These are phyloP conservation scores for Nakazawaea anatomiae DNA, from an alignment of 805 yeast species.

Conservation along the genomic window DNA sequence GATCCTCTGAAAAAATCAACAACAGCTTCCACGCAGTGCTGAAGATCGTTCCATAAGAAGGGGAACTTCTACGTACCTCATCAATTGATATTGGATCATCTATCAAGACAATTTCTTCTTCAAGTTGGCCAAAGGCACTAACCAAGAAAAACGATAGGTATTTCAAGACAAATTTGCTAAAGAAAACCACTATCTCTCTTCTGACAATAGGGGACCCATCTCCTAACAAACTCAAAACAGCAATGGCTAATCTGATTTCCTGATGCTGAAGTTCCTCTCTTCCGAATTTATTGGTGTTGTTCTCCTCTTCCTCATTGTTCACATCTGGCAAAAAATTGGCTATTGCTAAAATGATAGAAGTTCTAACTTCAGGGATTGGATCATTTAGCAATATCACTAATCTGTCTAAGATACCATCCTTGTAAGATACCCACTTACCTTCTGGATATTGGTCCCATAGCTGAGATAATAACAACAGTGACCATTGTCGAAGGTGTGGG, in stretches of 20 bases:
- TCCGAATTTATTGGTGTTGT: constrained; percentile 17
- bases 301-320: constrained; percentile 27
- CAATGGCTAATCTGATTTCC: constrained; percentile 65
- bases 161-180: constrained; percentile 66
- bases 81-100: constrained; percentile 58
- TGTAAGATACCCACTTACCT: constrained; percentile 64
- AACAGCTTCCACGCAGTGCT: constrained; percentile 85
- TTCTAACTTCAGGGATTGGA: constrained; percentile 93
- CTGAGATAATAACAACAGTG: constrained; percentile 71
- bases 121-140: constrained; percentile 79
- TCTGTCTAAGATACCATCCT: constrained; percentile 55
- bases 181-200: constrained; percentile 73
- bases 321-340: constrained; percentile 57
- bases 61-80: constrained; percentile 58
- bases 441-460: constrained; percentile 69
- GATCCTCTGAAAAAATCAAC: constrained; percentile 78
- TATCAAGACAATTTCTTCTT: constrained; percentile 66
- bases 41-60: constrained; percentile 84
- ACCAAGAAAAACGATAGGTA: constrained; percentile 74
- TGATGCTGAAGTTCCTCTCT: constrained; percentile 50
- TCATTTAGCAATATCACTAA: constrained; percentile 61
- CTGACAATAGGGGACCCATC: constrained; percentile 91
- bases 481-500: constrained; percentile 91
- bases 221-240: constrained; percentile 59
- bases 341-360: constrained; percentile 72